These are phyloP conservation scores for Plasmodium relictum DNA, from an alignment of 169 alveolate species.

Conservation along the genomic window DNA sequence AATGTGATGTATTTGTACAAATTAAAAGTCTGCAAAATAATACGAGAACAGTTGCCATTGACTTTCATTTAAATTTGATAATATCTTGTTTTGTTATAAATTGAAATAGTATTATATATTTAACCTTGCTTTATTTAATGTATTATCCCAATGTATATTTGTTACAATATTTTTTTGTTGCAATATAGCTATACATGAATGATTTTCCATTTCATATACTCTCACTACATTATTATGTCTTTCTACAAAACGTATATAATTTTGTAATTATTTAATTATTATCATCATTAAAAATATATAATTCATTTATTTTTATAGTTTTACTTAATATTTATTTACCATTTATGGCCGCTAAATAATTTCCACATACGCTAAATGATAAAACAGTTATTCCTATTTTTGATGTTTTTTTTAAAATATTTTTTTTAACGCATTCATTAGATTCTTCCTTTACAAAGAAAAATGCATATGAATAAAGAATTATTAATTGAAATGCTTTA, in stretches of 20 bases:
- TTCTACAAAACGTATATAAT: slow-evolving; percentile 9
- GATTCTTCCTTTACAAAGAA: slow-evolving; percentile 9
- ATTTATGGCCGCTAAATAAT: slow-evolving; percentile 18
- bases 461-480: not conserved
- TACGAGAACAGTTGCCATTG: not conserved
- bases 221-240: slow-evolving; percentile 38
- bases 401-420: not conserved
- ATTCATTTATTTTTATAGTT: not conserved
- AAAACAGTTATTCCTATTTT: slow-evolving; percentile 40
- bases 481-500: not conserved
- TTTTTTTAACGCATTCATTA: slow-evolving; percentile 1
- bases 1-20: slow-evolving; percentile 27
- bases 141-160: slow-evolving; percentile 20
- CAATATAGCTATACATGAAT: slow-evolving; percentile 41
- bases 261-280: not conserved
- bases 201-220: slow-evolving; percentile 23
- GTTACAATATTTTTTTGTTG: slow-evolving; percentile 35
- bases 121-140: slow-evolving; percentile 41
- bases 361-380: slow-evolving; percentile 47
- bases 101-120: not conserved
- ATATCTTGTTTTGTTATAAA: not conserved
- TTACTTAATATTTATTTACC: slow-evolving; percentile 20
- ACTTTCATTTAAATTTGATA: not conserved
- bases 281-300: not conserved
- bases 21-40: slow-evolving; percentile 41